Evolutionary conservation across 2,329 filamentous ascomycete genomes (phyloP), one percentile per base, ranked within the genome.

Genomic region (Stachybotrys echinatus): DNA sequence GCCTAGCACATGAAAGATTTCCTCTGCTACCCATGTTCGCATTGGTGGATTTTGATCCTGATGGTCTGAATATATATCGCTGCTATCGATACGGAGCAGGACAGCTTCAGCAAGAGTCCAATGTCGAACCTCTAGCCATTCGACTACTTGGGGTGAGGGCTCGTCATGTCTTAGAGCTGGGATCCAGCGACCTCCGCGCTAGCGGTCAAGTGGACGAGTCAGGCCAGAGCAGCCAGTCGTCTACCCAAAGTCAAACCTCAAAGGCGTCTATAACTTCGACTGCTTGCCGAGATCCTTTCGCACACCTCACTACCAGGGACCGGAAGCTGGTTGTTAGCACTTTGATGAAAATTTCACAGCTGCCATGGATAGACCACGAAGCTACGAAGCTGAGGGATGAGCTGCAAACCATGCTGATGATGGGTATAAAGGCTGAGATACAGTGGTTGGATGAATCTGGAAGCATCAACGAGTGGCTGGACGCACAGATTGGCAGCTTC

Each of bases 381-480:
- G 68, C 71, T 3, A 48, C 56, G 0, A 67, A 72, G 6, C 69
- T 81, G 53, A 68, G 69, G 23, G 65, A 66, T 3, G 85, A 91
- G 58, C 57, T 92, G 17, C 88, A 90, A 59, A 58, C 75, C 1
- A 91, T 92, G 87, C 67, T 92, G 19, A 77, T 88, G 70, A 69
- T 92, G 47, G 86, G 87, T 48, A 58, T 84, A 45, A 94, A 92
- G 60, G 86, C 85, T 0, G 89, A 94, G 61, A 88, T 92, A 47
- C 87, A 94, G 59, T 77, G 83, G 18, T 66, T 89, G 6, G 84
- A 88, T 49, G 71, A 79, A 4, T 68, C 67, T 8, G 79, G 80
- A 1, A 69, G 77, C 45, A 58, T 83, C 5, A 65, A 69, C 0
- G 31, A 55, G 0, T 84, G 80, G 79, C 62, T 84, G 4, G 72